phyloP scores from a whole-genome alignment of 441 rosid species.

The Erysimum cheiri region DNA sequence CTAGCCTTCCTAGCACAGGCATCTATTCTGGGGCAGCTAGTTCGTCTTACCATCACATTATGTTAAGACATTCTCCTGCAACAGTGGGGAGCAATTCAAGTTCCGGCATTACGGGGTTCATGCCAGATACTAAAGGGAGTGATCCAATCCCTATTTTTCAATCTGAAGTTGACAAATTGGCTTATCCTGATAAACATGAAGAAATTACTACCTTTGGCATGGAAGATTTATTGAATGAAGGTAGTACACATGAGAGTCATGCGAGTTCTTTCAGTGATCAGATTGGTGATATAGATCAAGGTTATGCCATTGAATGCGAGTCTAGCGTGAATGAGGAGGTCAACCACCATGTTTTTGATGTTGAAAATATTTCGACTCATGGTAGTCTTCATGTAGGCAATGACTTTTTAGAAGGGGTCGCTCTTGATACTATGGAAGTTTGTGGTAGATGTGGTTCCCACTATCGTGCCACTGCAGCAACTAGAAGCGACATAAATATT shows the following conservation, averaged over 20 bases:
- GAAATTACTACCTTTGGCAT: slow-evolving; percentile 66
- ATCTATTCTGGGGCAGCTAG: slow-evolving; percentile 74
- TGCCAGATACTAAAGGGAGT: slow-evolving; percentile 60
- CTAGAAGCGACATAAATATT: slow-evolving; percentile 54
- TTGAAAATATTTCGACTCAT: slow-evolving; percentile 55
- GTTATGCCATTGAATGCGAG: slow-evolving; percentile 47
- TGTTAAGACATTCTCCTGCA: slow-evolving; percentile 71
- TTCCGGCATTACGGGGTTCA: slow-evolving; percentile 60
- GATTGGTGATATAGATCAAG: slow-evolving; percentile 51
- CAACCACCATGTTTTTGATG: slow-evolving; percentile 46
- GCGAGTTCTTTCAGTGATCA: slow-evolving; percentile 52
- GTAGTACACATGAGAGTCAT: slow-evolving; percentile 49
- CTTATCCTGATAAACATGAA: slow-evolving; percentile 54
- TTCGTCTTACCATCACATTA: slow-evolving; percentile 64
- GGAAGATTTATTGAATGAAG: slow-evolving; percentile 55
- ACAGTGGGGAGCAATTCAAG: slow-evolving; percentile 73
- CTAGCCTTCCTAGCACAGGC: slow-evolving; percentile 93
- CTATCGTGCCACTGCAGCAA: slow-evolving; percentile 51
- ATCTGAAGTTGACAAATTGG: slow-evolving; percentile 49
- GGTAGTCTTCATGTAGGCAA: slow-evolving; percentile 48
- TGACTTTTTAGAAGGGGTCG: slow-evolving; percentile 55
- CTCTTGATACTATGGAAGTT: slow-evolving; percentile 52
- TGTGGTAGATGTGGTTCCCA: slow-evolving; percentile 72
- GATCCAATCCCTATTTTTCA: slow-evolving; percentile 55
- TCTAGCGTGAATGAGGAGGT: slow-evolving; percentile 56